Conservation (phyloP, 2,329 filamentous ascomycete genomes). For the Pyrenophora graminea region DNA sequence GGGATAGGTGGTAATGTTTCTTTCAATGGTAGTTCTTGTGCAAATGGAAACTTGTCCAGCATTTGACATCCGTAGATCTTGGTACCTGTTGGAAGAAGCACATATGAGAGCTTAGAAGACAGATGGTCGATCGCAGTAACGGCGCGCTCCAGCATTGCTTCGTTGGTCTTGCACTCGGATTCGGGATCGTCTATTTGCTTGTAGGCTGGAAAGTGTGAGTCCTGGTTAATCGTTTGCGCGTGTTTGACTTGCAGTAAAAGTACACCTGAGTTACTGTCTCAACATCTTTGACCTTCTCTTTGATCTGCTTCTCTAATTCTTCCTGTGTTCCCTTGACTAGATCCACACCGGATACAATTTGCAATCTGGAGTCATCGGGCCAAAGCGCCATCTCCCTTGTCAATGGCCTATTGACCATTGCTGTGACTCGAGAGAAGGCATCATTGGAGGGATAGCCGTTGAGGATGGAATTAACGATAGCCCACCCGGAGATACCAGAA, state of each 20-base stretch:
- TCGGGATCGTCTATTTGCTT: constrained; percentile 37
- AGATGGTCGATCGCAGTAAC: constrained; percentile 40
- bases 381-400: constrained; percentile 41
- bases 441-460: constrained; percentile 52
- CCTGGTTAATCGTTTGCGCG: accelerated
- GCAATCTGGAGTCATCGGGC: constrained; percentile 43
- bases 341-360: constrained; percentile 49
- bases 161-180: constrained; percentile 42
- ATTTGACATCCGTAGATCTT: constrained; percentile 48
- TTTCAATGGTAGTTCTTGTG: constrained; percentile 34
- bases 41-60: constrained; percentile 44
- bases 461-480: constrained; percentile 55
- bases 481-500: constrained; percentile 57
- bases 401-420: constrained; percentile 54
- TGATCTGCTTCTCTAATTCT: constrained; percentile 41
- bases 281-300: constrained; percentile 42
- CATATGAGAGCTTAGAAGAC: constrained; percentile 33
- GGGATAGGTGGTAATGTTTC: constrained; percentile 41
- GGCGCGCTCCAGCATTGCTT: constrained; percentile 45
- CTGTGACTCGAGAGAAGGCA: constrained; percentile 52
- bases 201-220: constrained; percentile 27
- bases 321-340: constrained; percentile 44
- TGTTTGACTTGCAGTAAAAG: constrained; percentile 39
- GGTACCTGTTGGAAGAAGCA: constrained; percentile 44
- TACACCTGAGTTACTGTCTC: constrained; percentile 49